These are phyloP conservation scores for Carex scoparia DNA, from an alignment of 176 grass and related monocot genomes.

Conservation along the genomic window DNA sequence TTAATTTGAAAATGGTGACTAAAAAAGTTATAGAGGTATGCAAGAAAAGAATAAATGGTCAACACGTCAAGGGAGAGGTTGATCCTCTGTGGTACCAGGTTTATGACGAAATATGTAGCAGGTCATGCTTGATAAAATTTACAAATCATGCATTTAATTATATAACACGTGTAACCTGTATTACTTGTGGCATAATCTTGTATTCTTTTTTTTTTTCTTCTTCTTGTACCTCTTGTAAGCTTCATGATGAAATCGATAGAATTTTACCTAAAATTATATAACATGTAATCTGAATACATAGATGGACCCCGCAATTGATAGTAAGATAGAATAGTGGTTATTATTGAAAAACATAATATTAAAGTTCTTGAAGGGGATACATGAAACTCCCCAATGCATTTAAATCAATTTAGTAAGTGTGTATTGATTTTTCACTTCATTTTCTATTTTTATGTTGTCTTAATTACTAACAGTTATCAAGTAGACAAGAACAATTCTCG, in stretches of 20 bases:
- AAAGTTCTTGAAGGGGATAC: no score
- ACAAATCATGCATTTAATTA: background rate
- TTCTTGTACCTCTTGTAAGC: no score
- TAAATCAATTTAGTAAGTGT: no score
- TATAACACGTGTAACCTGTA: background rate
- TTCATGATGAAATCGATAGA: no score
- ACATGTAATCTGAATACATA: background rate
- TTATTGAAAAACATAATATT: background rate
- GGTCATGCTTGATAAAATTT: background rate
- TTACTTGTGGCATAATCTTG: no score
- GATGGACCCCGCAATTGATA: background rate
- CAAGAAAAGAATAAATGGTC: conserved; percentile 81
- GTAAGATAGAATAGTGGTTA: background rate
- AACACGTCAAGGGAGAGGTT: conserved; percentile 23
- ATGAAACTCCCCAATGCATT: no score
- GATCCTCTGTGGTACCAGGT: background rate
- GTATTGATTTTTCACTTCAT: no score
- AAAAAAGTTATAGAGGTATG: conserved; percentile 1
- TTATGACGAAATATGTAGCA: background rate
- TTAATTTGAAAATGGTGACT: background rate
- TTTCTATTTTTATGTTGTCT: no score
- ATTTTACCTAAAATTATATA: no score
- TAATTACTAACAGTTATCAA: no score
- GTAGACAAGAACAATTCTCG: no score
- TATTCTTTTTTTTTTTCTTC: no score